Evolutionary conservation across 106 monocot genomes (phyloP).

Genomic region (Dendrobium catenatum): DNA sequence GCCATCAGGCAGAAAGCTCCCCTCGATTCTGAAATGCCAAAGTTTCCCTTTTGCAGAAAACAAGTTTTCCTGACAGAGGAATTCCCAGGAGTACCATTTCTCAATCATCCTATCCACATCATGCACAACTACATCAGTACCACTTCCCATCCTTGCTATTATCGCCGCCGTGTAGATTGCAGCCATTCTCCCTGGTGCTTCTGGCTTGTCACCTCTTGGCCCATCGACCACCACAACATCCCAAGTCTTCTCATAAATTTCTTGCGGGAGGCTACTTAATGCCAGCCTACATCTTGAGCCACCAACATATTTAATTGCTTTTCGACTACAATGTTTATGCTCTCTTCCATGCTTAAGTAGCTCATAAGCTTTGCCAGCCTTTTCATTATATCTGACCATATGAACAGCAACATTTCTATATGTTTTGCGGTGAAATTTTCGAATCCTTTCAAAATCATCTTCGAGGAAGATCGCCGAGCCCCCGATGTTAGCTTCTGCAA

Average conservation of each 20-base stretch:
- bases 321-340: conserved; percentile 15
- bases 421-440: neutral
- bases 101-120: conserved; percentile 35
- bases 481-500: conserved; percentile 11
- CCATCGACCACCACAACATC: conserved; percentile 41
- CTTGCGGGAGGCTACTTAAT: conserved; percentile 17
- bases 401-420: conserved; percentile 11
- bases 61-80: conserved; percentile 30
- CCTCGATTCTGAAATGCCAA: conserved; percentile 27
- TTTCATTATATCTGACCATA: conserved; percentile 15
- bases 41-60: conserved; percentile 20
- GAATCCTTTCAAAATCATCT: conserved; percentile 19
- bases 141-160: conserved; percentile 18
- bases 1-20: neutral
- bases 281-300: conserved; percentile 20
- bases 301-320: neutral
- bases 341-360: conserved; percentile 33
- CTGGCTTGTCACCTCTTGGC: conserved; percentile 24
- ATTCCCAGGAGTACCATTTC: conserved; percentile 41
- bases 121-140: conserved; percentile 32
- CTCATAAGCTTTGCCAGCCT: conserved; percentile 31
- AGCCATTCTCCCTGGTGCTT: conserved; percentile 32
- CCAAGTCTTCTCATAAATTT: conserved; percentile 23
- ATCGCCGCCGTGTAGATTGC: conserved; percentile 33
- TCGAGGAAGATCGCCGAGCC: conserved; percentile 40